A percentile compares a stretch with the other conserved stretches of the same genome.
Evolutionary conservation across 148 eudicot genomes (phyloP).

Genomic region (Nepenthes gracilis): DNA sequence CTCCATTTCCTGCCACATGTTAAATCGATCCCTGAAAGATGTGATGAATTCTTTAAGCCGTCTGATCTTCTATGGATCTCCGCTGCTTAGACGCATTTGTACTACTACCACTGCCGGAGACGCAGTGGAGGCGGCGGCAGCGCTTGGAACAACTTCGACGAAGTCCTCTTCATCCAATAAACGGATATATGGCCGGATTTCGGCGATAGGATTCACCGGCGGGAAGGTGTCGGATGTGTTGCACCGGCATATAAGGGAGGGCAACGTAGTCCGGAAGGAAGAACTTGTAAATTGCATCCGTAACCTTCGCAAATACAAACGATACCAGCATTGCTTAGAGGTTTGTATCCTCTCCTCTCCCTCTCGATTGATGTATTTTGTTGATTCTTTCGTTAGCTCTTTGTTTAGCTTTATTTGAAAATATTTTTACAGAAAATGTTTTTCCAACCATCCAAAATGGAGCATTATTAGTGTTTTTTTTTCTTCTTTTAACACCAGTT

Average conservation of each 20-base stretch:
- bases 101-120: slow-evolving; percentile 9
- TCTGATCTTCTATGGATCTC: neutral
- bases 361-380: too few species aligned
- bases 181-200: slow-evolving; percentile 26
- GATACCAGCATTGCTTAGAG: slow-evolving; percentile 39
- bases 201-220: slow-evolving; percentile 23
- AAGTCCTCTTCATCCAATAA: neutral
- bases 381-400: too few species aligned
- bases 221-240: slow-evolving; percentile 33
- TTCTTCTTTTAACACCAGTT: too few species aligned
- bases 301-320: slow-evolving; percentile 32
- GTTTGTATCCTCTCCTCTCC: slow-evolving; percentile 9
- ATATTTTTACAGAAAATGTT: too few species aligned
- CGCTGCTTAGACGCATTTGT: slow-evolving; percentile 14
- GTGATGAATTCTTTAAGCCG: too few species aligned
- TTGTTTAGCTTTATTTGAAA: too few species aligned
- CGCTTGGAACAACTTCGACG: neutral
- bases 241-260: slow-evolving; percentile 29
- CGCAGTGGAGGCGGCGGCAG: neutral
- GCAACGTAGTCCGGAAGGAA: slow-evolving; percentile 12
- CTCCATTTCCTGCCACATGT: too few species aligned
- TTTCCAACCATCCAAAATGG: too few species aligned
- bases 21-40: too few species aligned
- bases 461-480: too few species aligned
- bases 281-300: slow-evolving; percentile 26